These are phyloP conservation scores for Castanea mollissima DNA, from an alignment of 306 rosid species.

Conservation along the genomic window DNA sequence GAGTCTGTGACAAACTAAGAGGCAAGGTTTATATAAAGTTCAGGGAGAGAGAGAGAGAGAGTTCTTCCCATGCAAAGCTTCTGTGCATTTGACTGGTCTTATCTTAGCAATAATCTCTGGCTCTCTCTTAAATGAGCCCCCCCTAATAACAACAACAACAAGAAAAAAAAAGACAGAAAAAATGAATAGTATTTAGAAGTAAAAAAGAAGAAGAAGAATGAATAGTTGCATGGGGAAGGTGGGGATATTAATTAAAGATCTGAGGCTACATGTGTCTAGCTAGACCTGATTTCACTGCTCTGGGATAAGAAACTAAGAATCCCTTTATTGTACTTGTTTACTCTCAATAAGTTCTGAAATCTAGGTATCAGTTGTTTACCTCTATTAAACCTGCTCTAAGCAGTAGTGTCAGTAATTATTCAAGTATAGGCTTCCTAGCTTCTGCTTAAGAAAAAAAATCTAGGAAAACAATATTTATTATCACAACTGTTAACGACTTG, in stretches of 20 bases:
- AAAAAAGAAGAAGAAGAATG: not conserved
- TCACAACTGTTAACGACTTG: no score
- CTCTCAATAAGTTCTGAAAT: not conserved
- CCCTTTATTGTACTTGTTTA: not conserved
- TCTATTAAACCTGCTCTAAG: not conserved
- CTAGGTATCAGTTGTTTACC: not conserved
- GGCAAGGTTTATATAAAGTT: conserved; percentile 47
- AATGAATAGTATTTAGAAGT: not conserved
- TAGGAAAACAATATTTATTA: no score
- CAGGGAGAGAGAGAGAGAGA: conserved; percentile 1
- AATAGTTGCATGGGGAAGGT: not conserved
- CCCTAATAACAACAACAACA: not conserved
- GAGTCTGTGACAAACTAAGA: conserved; percentile 32
- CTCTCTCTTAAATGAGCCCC: not conserved
- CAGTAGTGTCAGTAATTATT: not conserved
- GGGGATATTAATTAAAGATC: not conserved
- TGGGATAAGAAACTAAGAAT: not conserved
- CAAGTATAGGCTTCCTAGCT: no score
- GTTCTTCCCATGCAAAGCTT: conserved; percentile 22
- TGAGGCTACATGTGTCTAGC: not conserved
- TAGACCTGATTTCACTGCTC: not conserved
- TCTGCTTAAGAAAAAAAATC: no score
- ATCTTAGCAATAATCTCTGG: not conserved
- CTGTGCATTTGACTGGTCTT: conserved; percentile 35
- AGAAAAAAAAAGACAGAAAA: no score